Conservation (phyloP, 371 early-diverging fungal species). For the Syncephalastrum contaminatum region DNA sequence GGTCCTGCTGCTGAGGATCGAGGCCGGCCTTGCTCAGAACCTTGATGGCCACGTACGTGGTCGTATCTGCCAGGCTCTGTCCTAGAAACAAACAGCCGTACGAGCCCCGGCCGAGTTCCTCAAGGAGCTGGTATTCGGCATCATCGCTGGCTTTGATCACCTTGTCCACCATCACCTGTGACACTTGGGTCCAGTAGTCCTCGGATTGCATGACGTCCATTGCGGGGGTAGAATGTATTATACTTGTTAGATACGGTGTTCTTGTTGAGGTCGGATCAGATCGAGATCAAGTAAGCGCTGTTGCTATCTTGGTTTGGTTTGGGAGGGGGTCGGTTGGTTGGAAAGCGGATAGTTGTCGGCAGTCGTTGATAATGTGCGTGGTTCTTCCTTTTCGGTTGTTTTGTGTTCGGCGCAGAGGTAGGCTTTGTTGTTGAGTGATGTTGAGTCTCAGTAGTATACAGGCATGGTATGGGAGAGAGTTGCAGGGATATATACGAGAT, state of each 20-base stretch:
- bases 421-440: neutral
- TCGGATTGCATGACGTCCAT: conserved; percentile 12
- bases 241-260: neutral
- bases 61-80: conserved; percentile 29
- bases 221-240: neutral
- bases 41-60: conserved; percentile 64
- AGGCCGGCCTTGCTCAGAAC: conserved; percentile 67
- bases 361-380: neutral
- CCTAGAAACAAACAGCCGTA: conserved; percentile 61
- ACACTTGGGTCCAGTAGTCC: conserved; percentile 21
- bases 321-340: neutral
- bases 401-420: neutral
- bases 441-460: conserved; percentile 9
- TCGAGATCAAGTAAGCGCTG: neutral
- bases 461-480: conserved; percentile 4
- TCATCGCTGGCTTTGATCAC: conserved; percentile 20
- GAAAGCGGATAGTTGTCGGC: neutral
- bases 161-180: conserved; percentile 17
- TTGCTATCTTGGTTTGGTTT: neutral
- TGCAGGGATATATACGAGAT: neutral
- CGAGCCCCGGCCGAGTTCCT: conserved; percentile 56
- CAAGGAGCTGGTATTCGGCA: conserved; percentile 46
- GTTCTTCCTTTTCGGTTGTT: neutral
- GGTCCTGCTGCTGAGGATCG: conserved; percentile 51
- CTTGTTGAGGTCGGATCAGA: neutral